Conservation (phyloP, 352 stramenopile genomes). For the Pythium apleroticum region DNA sequence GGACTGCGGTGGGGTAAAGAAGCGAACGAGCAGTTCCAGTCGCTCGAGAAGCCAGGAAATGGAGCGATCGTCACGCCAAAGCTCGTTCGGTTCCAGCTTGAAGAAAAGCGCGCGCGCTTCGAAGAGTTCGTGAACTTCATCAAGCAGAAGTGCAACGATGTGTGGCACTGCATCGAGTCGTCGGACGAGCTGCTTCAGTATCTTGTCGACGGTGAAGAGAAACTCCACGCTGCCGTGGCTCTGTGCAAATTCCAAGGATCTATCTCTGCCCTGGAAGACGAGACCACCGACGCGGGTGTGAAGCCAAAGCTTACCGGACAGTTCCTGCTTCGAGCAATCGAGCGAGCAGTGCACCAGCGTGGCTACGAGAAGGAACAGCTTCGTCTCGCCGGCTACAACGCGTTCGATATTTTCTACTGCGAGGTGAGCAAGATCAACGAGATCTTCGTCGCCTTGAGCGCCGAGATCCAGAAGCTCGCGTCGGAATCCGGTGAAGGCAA, state of each 20-base stretch:
- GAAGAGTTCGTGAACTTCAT: slow-evolving; percentile 67
- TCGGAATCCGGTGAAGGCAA: slow-evolving; percentile 63
- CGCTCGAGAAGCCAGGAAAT: slow-evolving; percentile 5
- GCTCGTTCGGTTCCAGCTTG: slow-evolving; percentile 82
- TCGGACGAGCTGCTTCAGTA: slow-evolving; percentile 54
- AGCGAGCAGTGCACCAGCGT: slow-evolving; percentile 66
- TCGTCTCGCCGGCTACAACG: slow-evolving; percentile 75
- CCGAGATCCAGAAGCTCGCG: slow-evolving; percentile 53
- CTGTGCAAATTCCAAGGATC: slow-evolving; percentile 78
- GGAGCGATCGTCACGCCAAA: slow-evolving; percentile 63
- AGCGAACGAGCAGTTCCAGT: slow-evolving; percentile 21
- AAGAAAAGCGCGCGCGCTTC: slow-evolving; percentile 72
- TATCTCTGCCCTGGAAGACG: slow-evolving; percentile 39
- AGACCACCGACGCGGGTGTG: slow-evolving; percentile 17
- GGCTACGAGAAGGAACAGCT: slow-evolving; percentile 82
- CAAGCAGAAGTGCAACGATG: slow-evolving; percentile 50
- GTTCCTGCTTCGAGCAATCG: slow-evolving; percentile 74
- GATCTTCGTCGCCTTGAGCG: slow-evolving; percentile 55
- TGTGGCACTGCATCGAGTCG: slow-evolving; percentile 60
- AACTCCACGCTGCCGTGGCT: slow-evolving; percentile 70
- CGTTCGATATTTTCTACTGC: slow-evolving; percentile 88
- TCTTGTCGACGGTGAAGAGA: slow-evolving; percentile 70
- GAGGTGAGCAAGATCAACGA: slow-evolving; percentile 82
- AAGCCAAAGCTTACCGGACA: slow-evolving; percentile 48
- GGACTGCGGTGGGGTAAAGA: slow-evolving; percentile 77